Base-by-base conservation (phyloP, 495 filamentous ascomycete species). In the Xylaria grammica region DNA sequence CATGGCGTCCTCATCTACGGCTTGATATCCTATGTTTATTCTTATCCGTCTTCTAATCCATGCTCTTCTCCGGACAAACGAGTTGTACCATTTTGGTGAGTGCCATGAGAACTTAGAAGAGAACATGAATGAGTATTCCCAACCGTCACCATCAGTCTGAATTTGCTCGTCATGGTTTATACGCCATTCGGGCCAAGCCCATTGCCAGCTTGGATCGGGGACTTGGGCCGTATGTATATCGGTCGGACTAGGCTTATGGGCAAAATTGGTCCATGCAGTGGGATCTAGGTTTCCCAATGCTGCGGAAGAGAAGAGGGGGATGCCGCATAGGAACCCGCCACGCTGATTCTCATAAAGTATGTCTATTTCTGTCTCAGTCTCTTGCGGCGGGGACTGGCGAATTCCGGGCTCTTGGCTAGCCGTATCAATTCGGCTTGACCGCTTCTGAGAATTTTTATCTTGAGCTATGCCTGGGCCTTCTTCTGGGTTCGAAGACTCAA, bases 171-270 rank as follows among this genome's bases (percentile, higher is more conserved):
- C 89, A 83, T 93, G 92, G 71, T 99, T 94, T 24, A 97, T 88
- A 66, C 91, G 92, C 96, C 96, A 99, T 40, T 89, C 88, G 62
- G 89, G 87, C 96, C 95, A 99, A 4, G 85, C 89, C 95, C 95
- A 99, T 75, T 90, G 86, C 96, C 96, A 99, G 70, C 89, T 91
- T 3, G 96, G 96, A 73, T 98, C 96, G 0, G 96, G 95, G 2
- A 96, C 82, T 73, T 98, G 96, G 1, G 94, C 93, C 63, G 94
- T 96, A 56, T 88, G 85, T 63, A 97, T 96, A 72, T 95, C 86
- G 64, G 96, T 95, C 19, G 91, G 85, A 62, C 90, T 94, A 29
- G 89, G 78, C 65, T 89, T 87, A 60, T 87, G 84, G 40, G 84
- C 85, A 20, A 79, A 81, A 65, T 92, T 96, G 64, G 92, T 90